Base-by-base conservation (phyloP, 2,329 filamentous ascomycete genomes). In the Sordariomycetes sp. region DNA sequence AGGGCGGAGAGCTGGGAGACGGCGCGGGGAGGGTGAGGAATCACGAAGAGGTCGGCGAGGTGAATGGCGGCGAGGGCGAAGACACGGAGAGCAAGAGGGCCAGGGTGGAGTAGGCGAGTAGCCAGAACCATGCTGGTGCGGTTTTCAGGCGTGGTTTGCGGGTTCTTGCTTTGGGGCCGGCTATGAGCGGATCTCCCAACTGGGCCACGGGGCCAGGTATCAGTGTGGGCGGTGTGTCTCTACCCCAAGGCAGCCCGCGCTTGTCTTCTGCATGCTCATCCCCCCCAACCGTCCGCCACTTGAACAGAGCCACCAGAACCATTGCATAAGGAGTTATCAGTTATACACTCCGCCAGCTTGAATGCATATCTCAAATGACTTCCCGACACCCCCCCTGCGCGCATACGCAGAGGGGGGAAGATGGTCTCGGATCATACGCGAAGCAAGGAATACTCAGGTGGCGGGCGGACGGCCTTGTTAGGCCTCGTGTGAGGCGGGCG, bases 21-120 rank as follows among this genome's bases (percentile, higher is more conserved):
- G 85, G 86, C 10, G 85, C 82, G 1, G 85, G 85, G 28, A 78
- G 80, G 59, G 78, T 80, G 51, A 76, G 81, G 58, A 74, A 64
- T 2, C 73, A 74, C 16, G 80, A 80, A 54, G 85, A 85, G 62
- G 69, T 76, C 14, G 81, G 80, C 25, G 77, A 65, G 5, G 67
- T 70, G 34, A 74, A 79, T 58, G 76, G 76, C 3, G 67, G 74
- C 59, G 72, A 68, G 46, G 18, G 59, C 2, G 71, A 66, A 16
- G 71, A 71, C 10, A 58, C 69, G 2, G 77, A 80, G 56, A 78
- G 65, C 62, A 81, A 81, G 66, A 71, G 78, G 53, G 69, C 71
- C 1, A 70, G 78, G 35, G 75, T 75, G 2, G 78, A 79, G 56
- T 77, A 66, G 63, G 28, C 28, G 53, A 69, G 71, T 1, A 70